phyloP scores from a whole-genome alignment of 164 flowering plant genomes.

The Magnolia changhungtana region DNA sequence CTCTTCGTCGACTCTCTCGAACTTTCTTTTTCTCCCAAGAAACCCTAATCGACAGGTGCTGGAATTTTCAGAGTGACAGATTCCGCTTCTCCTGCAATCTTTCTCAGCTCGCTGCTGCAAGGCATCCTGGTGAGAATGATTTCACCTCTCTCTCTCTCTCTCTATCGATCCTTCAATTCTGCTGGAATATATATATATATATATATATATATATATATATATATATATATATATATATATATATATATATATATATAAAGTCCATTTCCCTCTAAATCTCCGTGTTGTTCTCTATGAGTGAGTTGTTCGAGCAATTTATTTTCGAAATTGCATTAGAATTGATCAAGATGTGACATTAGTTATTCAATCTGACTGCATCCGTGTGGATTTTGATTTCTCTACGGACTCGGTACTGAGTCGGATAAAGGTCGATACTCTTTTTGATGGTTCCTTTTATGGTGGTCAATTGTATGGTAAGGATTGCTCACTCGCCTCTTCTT shows the following conservation, averaged over 20 bases:
- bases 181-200: too few species aligned
- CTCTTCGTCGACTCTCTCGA: background rate
- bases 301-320: background rate
- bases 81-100: conserved; percentile 23
- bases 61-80: conserved; percentile 5
- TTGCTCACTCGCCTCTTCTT: background rate
- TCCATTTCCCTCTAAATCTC: background rate
- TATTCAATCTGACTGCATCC: background rate
- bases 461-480: background rate
- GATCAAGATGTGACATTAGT: background rate
- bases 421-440: background rate
- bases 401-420: background rate
- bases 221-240: too few species aligned
- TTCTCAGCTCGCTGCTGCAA: conserved; percentile 14
- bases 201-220: too few species aligned
- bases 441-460: background rate
- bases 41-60: conserved; percentile 8
- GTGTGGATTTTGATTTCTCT: background rate
- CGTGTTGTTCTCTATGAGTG: background rate
- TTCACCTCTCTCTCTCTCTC: conserved; percentile 2
- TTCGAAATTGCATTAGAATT: background rate
- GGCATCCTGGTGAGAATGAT: conserved; percentile 24
- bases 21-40: conserved; percentile 4
- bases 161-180: background rate
- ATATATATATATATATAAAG: too few species aligned